phyloP scores from a whole-genome alignment of 2,329 filamentous ascomycete genomes.

The Teratosphaeria zuluensis region DNA sequence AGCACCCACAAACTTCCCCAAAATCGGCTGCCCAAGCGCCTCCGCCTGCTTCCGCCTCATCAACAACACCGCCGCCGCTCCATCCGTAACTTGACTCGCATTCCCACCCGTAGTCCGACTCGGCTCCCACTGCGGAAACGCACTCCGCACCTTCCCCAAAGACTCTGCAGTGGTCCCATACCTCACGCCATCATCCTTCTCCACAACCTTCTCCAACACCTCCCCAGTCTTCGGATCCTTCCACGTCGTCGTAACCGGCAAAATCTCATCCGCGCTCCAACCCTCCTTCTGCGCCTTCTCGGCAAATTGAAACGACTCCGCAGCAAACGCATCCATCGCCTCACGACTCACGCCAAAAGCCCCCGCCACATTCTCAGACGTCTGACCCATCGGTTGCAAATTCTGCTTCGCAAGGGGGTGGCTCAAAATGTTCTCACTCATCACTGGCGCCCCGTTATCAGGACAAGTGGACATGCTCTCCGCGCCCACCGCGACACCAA shows the following conservation, averaged over 20 bases:
- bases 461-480: constrained; percentile 93
- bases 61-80: constrained; percentile 79
- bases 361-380: constrained; percentile 47
- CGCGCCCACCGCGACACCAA: constrained; percentile 77
- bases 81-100: constrained; percentile 95
- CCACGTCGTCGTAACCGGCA: constrained; percentile 71
- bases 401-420: constrained; percentile 58
- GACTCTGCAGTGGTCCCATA: constrained; percentile 33
- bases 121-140: constrained; percentile 77
- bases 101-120: constrained; percentile 80
- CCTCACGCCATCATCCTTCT: constrained; percentile 65
- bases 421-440: constrained; percentile 64
- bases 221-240: constrained; percentile 75
- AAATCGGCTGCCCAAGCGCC: constrained; percentile 66
- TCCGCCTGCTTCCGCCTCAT: constrained; percentile 71
- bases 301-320: constrained; percentile 78
- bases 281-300: constrained; percentile 79
- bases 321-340: constrained; percentile 84
- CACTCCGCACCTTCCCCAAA: constrained; percentile 66
- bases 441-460: constrained; percentile 63
- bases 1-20: constrained; percentile 76
- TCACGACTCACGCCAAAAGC: constrained; percentile 70
- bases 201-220: constrained; percentile 80
- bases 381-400: constrained; percentile 80
- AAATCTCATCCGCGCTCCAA: constrained; percentile 82